Evolutionary conservation across 1,284 basidiomycete genomes (phyloP), one percentile per base, ranked within the genome.

Genomic region (Microbotryum saponariae): DNA sequence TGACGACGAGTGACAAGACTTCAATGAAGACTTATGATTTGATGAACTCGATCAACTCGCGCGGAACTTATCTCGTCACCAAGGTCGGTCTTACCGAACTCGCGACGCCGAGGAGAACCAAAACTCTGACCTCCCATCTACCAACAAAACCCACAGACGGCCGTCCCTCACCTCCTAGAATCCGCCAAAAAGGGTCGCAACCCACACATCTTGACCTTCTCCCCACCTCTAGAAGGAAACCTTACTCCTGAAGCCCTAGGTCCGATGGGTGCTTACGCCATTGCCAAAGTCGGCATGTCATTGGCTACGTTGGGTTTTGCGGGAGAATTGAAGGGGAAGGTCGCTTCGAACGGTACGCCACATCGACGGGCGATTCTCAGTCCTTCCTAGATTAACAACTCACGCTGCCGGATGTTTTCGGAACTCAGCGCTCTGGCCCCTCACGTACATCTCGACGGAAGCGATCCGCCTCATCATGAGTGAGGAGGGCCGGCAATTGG

Each of bases 231-330:
- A 6, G 60, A 45, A 45, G 69, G 66, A 46, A 61, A 65, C 45
- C 69, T 68, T 10, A 63, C 69, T 31, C 64, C 64, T 21, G 50
- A 58, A 6, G 29, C 23, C 10, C 49, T 64, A 16, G 62, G 60
- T 6, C 65, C 68, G 0, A 66, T 59, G 1, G 59, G 67, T 1
- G 71, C 70, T 6, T 75, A 75, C 47, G 62, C 71, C 2, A 72
- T 75, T 49, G 70, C 74, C 48, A 75, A 75, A 54, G 60, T 72
- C 45, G 74, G 70, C 42, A 75, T 75, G 74, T 67, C 65, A 2
- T 64, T 74, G 16, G 66, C 66, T 27, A 70, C 72, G 12, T 66
- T 73, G 10, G 70, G 65, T 9, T 62, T 75, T 2, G 66, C 72
- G 2, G 74, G 71, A n/a, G 73, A 75, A 62, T 56, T 62, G 18